Base-by-base conservation (phyloP, 345 rosid genomes). In the Anacardium occidentale region DNA sequence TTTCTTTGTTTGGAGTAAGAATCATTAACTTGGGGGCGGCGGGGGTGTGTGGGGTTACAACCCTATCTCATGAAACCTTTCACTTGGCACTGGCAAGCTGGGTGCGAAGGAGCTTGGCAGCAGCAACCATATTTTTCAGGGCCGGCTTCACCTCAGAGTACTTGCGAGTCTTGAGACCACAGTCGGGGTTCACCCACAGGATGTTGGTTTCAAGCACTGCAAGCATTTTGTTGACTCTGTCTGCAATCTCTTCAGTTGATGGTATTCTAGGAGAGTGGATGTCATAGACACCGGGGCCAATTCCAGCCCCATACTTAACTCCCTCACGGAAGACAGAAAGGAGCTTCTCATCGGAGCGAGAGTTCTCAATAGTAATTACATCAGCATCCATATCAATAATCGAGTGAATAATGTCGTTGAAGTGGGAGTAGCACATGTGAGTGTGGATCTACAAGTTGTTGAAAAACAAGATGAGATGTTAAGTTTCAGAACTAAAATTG, bases 381-480 rank as follows among this genome's bases (percentile, higher is more conserved):
- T 94, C 97, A 1, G 97, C 98, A 51, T 94, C 98, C 98, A 94
- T 94, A 86, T 94, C 86, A 20, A 94, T 91, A 69, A 94, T 94
- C 8, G 97, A 94, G 86, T 94, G 97, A 76, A 94, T 94, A 68
- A 94, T 94, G 80, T 94, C 97, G 60, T 94, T 94, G 92, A 94
- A 94, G 88, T 94, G 79, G 78, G 98, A 94, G 87, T 94, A 94
- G 77, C 98, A 94, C 98, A 94, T 94, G 95, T 92, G 97, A 51
- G 97, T 94, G 85, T 94, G 97, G 80, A 92, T 90, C 98, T 94
- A 82, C 4, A 29, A 62, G 58, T n/a, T 9, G 47, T 7, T 55
- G 4, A 32, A 74, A 45, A 52, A 65, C 1, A 2, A 58, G 42
- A 67, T 17, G 29, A 45, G 48, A 21, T 24, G 56, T n/a, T 52